Percentiles rank a stretch among this genome's conserved stretches.
phyloP scores from a whole-genome alignment of 139 green algal species.

The Auxenochlorella protothecoides region DNA sequence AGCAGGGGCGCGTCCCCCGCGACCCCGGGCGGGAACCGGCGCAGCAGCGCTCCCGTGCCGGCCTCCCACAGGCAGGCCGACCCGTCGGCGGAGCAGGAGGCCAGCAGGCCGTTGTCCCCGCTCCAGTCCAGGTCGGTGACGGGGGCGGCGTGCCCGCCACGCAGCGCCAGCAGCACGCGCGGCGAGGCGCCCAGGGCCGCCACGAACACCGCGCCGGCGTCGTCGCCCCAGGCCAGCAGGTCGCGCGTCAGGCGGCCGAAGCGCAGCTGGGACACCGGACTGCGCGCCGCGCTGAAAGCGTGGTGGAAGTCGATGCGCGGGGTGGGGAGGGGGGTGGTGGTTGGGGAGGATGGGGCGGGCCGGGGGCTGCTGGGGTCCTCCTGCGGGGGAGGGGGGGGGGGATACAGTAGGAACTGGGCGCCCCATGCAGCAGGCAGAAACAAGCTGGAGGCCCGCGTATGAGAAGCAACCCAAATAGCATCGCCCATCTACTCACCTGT shows the following conservation, averaged over 20 bases:
- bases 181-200: neutral
- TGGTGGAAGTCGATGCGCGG: neutral
- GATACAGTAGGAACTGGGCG: no score
- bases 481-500: no score
- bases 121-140: slow-evolving; percentile 9
- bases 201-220: slow-evolving; percentile 1
- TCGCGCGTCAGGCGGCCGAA: slow-evolving; percentile 7
- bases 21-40: neutral
- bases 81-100: slow-evolving; percentile 1
- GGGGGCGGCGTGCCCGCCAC: neutral
- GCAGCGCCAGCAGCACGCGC: slow-evolving; percentile 7
- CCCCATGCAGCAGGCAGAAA: no score
- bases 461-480: no score
- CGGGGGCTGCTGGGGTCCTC: no score
- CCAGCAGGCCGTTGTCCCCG: slow-evolving; percentile 1
- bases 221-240: slow-evolving; percentile 3
- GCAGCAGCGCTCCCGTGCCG: neutral
- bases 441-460: no score
- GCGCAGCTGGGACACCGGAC: neutral
- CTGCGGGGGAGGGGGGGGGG: no score
- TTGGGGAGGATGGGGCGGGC: no score
- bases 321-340: no score
- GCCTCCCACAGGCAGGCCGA: slow-evolving; percentile 6
- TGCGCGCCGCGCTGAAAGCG: neutral
- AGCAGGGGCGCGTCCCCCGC: neutral